Base-by-base conservation (phyloP, 2,329 filamentous ascomycete genomes). In the Neoarthrinium moseri region DNA sequence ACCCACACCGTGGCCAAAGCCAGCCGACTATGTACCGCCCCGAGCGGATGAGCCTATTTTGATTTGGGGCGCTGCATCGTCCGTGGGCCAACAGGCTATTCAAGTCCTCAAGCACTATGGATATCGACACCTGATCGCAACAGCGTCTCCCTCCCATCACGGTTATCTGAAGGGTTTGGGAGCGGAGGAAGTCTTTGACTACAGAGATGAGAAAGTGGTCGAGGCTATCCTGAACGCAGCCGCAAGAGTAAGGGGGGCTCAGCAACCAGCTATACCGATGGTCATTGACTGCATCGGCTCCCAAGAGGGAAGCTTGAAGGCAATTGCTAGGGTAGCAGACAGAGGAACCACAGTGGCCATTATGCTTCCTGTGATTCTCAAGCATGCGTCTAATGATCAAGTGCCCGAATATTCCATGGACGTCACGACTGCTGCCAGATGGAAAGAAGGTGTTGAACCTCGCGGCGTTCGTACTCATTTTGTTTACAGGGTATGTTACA, bases 301-400 rank as follows among this genome's bases (percentile, higher is more conserved):
- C 3, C 59, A 72, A 27, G 55, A 65, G 2, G 73, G 73, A 0
- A 74, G 72, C 5, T 51, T 83, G 5, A 54, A 55, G 24, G 78
- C 74, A 3, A 62, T 85, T 26, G 67, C 71, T 5, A 69, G 69
- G 51, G 64, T 86, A 20, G 78, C 76, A 0, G 62, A 69, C 47
- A 58, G 43, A 2, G 77, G 77, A 0, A 63, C 69, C 4, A 77
- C 63, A 20, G 77, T 85, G 0, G 82, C 80, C 0, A 62, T 84
- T 13, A 71, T 86, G 63, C 60, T 86, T 5, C 82, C 82, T 0
- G 73, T 84, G 13, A 79, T 85, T 46, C 52, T 81, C 35, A 70
- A 63, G 34, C 75, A 83, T 49, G 72, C 80, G 0, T 72, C 66
- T 0, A 66, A 71, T 4, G 66, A 64, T 1, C 62, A 70, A 15